Conservation (phyloP, 768 basidiomycete species). For the Russula olivacea region DNA sequence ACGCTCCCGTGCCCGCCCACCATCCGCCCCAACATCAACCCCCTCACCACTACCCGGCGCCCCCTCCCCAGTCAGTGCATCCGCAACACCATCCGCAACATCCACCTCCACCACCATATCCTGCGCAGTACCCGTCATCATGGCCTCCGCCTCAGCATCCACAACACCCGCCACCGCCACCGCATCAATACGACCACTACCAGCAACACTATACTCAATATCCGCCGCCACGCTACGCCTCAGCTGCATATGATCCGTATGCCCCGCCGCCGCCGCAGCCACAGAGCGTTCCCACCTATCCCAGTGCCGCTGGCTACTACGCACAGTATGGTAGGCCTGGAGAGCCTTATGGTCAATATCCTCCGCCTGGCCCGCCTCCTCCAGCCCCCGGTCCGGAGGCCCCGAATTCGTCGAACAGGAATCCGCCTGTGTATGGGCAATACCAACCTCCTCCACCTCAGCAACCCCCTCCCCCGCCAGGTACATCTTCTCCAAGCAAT, state of each 20-base stretch:
- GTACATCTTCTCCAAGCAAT: conserved; percentile 16
- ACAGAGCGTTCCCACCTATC: conserved; percentile 14
- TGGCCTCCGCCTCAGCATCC: conserved; percentile 23
- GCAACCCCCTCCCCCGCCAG: conserved; percentile 17
- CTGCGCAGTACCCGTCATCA: conserved; percentile 14
- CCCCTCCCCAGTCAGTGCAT: conserved; percentile 22
- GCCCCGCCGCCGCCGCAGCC: conserved; percentile 22
- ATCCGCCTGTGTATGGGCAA: conserved; percentile 19
- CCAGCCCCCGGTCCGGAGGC: conserved; percentile 14
- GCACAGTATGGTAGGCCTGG: conserved; percentile 15
- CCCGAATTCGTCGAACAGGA: conserved; percentile 7
- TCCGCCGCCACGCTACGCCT: conserved; percentile 17
- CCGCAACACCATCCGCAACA: conserved; percentile 19
- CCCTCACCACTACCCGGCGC: conserved; percentile 18
- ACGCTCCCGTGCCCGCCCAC: conserved; percentile 13
- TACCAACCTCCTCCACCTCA: conserved; percentile 17
- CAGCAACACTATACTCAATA: conserved; percentile 19
- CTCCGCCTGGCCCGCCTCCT: conserved; percentile 14
- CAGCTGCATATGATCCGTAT: conserved; percentile 17
- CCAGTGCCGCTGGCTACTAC: conserved; percentile 12
- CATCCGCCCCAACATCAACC: conserved; percentile 21
- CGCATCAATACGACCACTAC: conserved; percentile 21
- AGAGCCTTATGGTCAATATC: conserved; percentile 15
- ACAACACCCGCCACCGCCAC: conserved; percentile 13
- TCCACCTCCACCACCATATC: conserved; percentile 19